A percentile compares a stretch with the other conserved stretches of the same genome.
phyloP scores from a whole-genome alignment of 371 early-diverging fungal genomes.

The Mucor mucedo region DNA sequence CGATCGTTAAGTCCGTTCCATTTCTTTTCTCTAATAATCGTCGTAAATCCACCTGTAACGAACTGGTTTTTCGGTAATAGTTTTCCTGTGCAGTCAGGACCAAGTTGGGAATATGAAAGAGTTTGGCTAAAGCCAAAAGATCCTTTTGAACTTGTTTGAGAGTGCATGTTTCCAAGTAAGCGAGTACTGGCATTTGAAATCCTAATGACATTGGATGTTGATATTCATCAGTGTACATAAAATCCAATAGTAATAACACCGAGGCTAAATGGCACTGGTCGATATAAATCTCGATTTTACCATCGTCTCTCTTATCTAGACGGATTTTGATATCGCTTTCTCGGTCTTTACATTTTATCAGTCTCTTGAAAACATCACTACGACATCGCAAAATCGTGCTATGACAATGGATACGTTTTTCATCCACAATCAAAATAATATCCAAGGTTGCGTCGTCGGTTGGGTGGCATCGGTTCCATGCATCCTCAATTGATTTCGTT shows the following conservation, averaged over 20 bases:
- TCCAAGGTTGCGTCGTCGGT: slow-evolving; percentile 36
- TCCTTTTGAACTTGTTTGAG: slow-evolving; percentile 34
- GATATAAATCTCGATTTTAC: slow-evolving; percentile 23
- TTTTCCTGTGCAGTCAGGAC: slow-evolving; percentile 27
- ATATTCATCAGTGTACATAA: slow-evolving; percentile 43
- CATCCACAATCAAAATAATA: slow-evolving; percentile 42
- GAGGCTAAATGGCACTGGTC: slow-evolving; percentile 27
- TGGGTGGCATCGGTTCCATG: slow-evolving; percentile 24
- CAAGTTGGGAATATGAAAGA: slow-evolving; percentile 36
- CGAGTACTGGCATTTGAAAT: slow-evolving; percentile 26
- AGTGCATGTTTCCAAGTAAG: slow-evolving; percentile 4
- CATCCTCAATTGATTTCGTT: slow-evolving; percentile 9
- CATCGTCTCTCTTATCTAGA: slow-evolving; percentile 5
- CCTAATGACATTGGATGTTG: slow-evolving; percentile 40
- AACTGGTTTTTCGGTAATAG: slow-evolving; percentile 9
- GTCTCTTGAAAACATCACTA: slow-evolving; percentile 27
- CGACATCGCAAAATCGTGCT: slow-evolving; percentile 30
- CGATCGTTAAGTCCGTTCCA: slow-evolving; percentile 45
- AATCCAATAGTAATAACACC: slow-evolving; percentile 40
- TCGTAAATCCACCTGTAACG: slow-evolving; percentile 21
- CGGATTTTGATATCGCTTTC: slow-evolving; percentile 5
- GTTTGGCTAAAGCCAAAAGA: slow-evolving; percentile 29
- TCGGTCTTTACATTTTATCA: slow-evolving; percentile 15
- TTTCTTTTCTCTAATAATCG: slow-evolving; percentile 13
- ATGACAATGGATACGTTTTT: slow-evolving; percentile 56